These are phyloP conservation scores for Colletotrichum sojae DNA, from an alignment of 2,329 filamentous ascomycete genomes.

Conservation along the genomic window DNA sequence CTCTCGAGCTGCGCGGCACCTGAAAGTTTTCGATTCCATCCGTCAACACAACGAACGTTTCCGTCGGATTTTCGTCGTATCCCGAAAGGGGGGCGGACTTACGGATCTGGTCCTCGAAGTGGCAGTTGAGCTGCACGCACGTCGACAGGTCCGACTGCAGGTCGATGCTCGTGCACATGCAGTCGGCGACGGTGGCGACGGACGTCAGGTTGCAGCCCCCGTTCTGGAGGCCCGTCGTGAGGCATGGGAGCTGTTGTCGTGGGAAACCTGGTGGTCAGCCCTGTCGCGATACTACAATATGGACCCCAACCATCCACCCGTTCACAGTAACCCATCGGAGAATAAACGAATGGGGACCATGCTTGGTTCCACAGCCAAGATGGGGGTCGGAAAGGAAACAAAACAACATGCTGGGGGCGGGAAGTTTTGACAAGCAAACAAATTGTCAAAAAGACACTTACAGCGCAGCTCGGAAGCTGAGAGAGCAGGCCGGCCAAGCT, in stretches of 20 bases:
- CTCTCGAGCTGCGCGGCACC: conserved; percentile 23
- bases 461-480: conserved; percentile 25
- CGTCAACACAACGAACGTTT: neutral
- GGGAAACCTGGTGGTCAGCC: conserved; percentile 19
- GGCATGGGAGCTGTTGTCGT: conserved; percentile 37
- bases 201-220: conserved; percentile 41
- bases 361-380: neutral
- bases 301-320: too few species aligned
- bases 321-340: neutral
- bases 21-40: neutral
- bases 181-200: conserved; percentile 34
- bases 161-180: conserved; percentile 39
- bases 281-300: neutral
- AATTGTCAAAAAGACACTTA: conserved; percentile 28
- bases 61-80: too few species aligned
- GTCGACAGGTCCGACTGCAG: conserved; percentile 37
- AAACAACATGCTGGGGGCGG: neutral
- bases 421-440: neutral
- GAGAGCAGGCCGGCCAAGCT: conserved; percentile 16
- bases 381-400: neutral
- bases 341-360: neutral
- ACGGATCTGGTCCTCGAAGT: conserved; percentile 41
- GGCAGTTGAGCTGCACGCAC: conserved; percentile 42
- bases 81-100: neutral
- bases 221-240: conserved; percentile 14